Conservation (phyloP, 179 eudicot genomes). For the Beta lomatogona region DNA sequence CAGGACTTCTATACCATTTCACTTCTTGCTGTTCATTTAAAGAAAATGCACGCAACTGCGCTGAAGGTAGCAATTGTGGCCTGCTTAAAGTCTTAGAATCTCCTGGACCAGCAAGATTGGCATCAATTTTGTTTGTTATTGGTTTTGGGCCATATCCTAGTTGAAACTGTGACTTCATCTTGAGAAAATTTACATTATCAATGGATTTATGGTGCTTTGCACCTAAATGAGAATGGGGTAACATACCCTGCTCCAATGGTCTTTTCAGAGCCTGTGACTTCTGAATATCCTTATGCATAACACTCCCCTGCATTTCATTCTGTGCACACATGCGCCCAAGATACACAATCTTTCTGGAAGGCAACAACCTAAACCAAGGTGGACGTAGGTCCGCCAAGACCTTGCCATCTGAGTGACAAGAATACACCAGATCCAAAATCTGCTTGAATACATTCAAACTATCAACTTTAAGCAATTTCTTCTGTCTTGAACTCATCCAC, state of each 20-base stretch:
- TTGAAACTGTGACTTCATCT: slow-evolving; percentile 49
- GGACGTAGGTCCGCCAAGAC: slow-evolving; percentile 70
- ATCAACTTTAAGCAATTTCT: slow-evolving; percentile 49
- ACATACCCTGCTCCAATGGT: slow-evolving; percentile 44
- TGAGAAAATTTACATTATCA: slow-evolving; percentile 38
- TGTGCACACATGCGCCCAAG: slow-evolving; percentile 52
- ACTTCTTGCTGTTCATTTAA: slow-evolving; percentile 58
- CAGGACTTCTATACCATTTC: slow-evolving; percentile 92
- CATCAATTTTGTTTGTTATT: slow-evolving; percentile 24
- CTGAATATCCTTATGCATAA: slow-evolving; percentile 33
- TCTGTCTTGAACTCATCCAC: slow-evolving; percentile 61
- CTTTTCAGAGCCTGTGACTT: slow-evolving; percentile 49
- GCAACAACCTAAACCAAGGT: slow-evolving; percentile 69
- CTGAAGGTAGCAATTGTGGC: slow-evolving; percentile 24
- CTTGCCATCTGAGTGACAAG: slow-evolving; percentile 67
- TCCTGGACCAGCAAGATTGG: slow-evolving; percentile 39
- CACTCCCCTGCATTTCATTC: slow-evolving; percentile 33
- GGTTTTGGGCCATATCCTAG: slow-evolving; percentile 40
- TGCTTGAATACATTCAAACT: slow-evolving; percentile 59
- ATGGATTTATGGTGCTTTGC: slow-evolving; percentile 57
- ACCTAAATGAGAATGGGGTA: slow-evolving; percentile 33
- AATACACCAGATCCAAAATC: slow-evolving; percentile 67
- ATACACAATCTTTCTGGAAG: slow-evolving; percentile 53
- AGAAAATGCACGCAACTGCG: slow-evolving; percentile 30
- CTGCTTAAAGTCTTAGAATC: slow-evolving; percentile 35